Percentiles rank a stretch among this genome's conserved stretches.
Evolutionary conservation across 202 grass and related monocot species (phyloP).

Genomic region (Eragrostis tef): DNA sequence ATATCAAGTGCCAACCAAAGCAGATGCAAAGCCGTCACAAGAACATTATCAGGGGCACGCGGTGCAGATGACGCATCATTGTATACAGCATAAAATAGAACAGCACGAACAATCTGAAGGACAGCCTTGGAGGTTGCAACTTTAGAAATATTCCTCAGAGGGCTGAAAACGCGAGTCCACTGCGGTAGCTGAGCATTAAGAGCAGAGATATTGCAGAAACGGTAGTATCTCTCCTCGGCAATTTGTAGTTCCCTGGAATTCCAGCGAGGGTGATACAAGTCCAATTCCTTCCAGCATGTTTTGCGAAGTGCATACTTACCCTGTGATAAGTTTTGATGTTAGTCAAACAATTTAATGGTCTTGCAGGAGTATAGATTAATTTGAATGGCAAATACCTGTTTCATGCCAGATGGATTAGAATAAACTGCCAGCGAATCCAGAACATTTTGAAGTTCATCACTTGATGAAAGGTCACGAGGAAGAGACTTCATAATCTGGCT

Average conservation of each 20-base stretch:
- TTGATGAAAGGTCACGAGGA: constrained; percentile 78
- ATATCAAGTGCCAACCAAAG: constrained; percentile 86
- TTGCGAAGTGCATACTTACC: constrained; percentile 86
- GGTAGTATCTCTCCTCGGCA: constrained; percentile 96
- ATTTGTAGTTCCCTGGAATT: constrained; percentile 93
- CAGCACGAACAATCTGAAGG: constrained; percentile 77
- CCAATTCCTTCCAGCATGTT: constrained; percentile 92
- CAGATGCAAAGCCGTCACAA: constrained; percentile 84
- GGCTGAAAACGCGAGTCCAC: constrained; percentile 72
- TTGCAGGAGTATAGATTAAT: constrained; percentile 31
- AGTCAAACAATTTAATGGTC: constrained; percentile 35
- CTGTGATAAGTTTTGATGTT: constrained; percentile 48
- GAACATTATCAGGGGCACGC: constrained; percentile 83
- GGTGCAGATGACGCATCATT: constrained; percentile 51
- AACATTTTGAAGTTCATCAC: constrained; percentile 81
- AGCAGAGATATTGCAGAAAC: constrained; percentile 86
- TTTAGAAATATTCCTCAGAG: constrained; percentile 67
- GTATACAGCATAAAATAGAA: constrained; percentile 80
- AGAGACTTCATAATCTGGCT: constrained; percentile 91
- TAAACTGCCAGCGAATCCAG: constrained; percentile 81
- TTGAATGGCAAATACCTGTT: constrained; percentile 76
- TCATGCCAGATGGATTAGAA: constrained; percentile 98
- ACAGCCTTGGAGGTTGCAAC: constrained; percentile 83
- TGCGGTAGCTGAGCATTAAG: constrained; percentile 82
- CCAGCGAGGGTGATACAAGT: constrained; percentile 96